Evolutionary conservation across 2,329 filamentous ascomycete genomes (phyloP).

Genomic region (Penicillium olsonii): DNA sequence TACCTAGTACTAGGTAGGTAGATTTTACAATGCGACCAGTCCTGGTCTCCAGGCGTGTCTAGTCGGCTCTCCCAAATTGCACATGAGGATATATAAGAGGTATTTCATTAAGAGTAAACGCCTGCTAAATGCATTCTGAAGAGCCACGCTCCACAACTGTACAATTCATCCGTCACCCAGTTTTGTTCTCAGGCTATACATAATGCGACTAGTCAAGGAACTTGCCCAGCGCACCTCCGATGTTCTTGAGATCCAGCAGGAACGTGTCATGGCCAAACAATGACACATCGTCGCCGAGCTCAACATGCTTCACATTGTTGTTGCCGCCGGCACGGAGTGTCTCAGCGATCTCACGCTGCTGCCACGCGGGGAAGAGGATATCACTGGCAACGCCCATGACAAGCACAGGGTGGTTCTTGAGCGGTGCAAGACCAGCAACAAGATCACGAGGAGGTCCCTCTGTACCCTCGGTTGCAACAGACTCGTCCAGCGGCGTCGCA

Average conservation of each 20-base stretch:
- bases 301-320: constrained; percentile 77
- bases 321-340: constrained; percentile 78
- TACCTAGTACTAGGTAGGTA: too few relatives aligned
- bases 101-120: constrained; percentile 3
- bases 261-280: constrained; percentile 98
- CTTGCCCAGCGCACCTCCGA: constrained; percentile 77
- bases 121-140: constrained; percentile 5
- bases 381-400: constrained; percentile 95
- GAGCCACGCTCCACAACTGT: constrained; percentile 3
- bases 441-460: constrained; percentile 73
- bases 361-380: constrained; percentile 96
- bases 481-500: constrained; percentile 34
- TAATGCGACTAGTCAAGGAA: constrained; percentile 66
- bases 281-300: constrained; percentile 91
- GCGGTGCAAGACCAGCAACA: constrained; percentile 68
- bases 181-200: background rate
- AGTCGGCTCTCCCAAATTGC: background rate
- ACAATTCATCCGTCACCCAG: background rate
- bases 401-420: constrained; percentile 77
- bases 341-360: constrained; percentile 90
- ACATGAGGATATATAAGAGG: background rate
- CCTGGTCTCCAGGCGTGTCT: background rate
- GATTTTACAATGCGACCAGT: too few relatives aligned
- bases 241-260: constrained; percentile 79
- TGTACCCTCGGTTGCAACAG: constrained; percentile 19